Base-by-base conservation (phyloP, 768 basidiomycete genomes). In the Phlebiopsis gigantea region DNA sequence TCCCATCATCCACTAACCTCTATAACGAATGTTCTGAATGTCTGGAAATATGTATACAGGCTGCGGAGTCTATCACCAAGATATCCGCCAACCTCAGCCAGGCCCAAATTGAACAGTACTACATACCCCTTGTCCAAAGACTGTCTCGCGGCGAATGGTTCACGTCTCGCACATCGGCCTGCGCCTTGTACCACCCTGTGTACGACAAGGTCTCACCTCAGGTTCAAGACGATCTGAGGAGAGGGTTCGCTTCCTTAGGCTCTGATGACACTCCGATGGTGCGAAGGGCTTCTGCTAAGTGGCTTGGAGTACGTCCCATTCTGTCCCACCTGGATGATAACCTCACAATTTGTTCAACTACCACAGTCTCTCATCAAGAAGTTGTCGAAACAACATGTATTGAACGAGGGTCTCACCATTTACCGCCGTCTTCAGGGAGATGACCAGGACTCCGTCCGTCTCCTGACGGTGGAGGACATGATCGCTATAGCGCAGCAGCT, bases 221-320 rank as follows among this genome's bases (percentile, higher is more conserved):
- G 41, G 74, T 87, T 57, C 90, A 94, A 71, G 92, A 93, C 55
- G 96, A 98, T 41, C 74, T 98, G 64, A 82, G 95, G 60, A 90
- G 88, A 70, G 82, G 86, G 52, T 99, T 91, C 65, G 78, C 84
- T 8, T 79, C 82, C 29, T 80, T 99, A 28, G 90, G 88, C 8
- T 80, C 84, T 19, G 97, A 99, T 68, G 97, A 99, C 68, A 99
- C 97, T 12, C 97, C 97, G 24, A 99, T 99, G 97, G 96, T 98
- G 57, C 80, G 95, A 65, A 80, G 97, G 60, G 95, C 96, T 25
- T 94, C 94, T 46, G 95, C 95, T 12, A 97, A 93, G 72, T 93
- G 90, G 83, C 87, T 98, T 46, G 96, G 93, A 47, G 95, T 98
- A 71, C 68, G 92, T 82, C 17, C n/a, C 30, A 39, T n/a, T 30